phyloP scores from a whole-genome alignment of 139 green algal genomes.

The Yamagishiella unicocca region DNA sequence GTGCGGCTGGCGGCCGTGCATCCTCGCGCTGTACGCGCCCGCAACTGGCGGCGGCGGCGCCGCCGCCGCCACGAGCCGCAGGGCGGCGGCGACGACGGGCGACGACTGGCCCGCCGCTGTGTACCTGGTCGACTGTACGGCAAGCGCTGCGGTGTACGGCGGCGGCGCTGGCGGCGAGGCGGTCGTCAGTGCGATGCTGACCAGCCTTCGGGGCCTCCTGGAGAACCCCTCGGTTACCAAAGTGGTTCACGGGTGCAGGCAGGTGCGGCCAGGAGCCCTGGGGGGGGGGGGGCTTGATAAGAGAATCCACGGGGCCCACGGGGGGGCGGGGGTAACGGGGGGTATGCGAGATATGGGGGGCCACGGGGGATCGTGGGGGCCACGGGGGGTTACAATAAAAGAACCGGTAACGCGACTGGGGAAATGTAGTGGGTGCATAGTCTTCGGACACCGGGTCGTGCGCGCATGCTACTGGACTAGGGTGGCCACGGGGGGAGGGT shows the following conservation, averaged over 20 bases:
- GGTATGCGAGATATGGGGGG: too few relatives aligned
- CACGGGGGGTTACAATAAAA: too few relatives aligned
- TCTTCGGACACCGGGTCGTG: too few relatives aligned
- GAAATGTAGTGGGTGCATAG: too few relatives aligned
- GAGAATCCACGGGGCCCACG: too few relatives aligned
- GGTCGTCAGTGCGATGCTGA: not conserved
- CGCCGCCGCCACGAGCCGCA: not conserved
- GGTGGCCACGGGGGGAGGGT: too few relatives aligned
- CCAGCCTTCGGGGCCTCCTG: not conserved
- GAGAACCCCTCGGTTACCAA: not conserved
- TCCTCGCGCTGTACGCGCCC: not conserved
- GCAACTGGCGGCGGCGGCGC: not conserved
- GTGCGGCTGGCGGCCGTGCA: not conserved
- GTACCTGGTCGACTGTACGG: not conserved
- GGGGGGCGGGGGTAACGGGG: too few relatives aligned
- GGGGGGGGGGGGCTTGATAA: too few relatives aligned
- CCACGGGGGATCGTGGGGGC: too few relatives aligned
- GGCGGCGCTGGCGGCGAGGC: not conserved
- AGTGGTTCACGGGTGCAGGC: slow-evolving; percentile 3
- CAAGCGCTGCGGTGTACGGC: not conserved
- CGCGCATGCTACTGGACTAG: too few relatives aligned
- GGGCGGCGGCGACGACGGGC: not conserved
- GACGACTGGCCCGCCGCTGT: not conserved
- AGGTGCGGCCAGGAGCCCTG: not conserved
- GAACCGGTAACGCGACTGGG: too few relatives aligned